Evolutionary conservation across 257 asterid genomes (phyloP).

Genomic region (Capsicum chinense): DNA sequence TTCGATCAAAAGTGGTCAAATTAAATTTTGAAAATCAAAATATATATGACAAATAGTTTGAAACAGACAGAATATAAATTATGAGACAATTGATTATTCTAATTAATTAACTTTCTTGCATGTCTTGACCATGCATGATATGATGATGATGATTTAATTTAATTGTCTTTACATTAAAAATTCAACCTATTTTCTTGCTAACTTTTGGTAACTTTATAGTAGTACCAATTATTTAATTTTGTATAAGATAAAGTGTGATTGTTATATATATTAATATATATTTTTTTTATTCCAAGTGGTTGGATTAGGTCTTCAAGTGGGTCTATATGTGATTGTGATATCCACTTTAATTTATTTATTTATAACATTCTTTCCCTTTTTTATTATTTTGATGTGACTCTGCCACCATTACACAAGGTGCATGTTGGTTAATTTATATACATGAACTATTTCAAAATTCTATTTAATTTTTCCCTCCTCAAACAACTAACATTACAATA

Average conservation of each 20-base stretch:
- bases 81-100: no score
- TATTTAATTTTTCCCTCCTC: not conserved
- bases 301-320: constrained; percentile 25
- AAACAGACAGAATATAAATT: no score
- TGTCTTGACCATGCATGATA: constrained; percentile 18
- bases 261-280: not conserved
- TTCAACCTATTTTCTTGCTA: constrained; percentile 19
- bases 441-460: not conserved
- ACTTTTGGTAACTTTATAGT: constrained; percentile 22
- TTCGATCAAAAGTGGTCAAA: no score
- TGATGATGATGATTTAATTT: not conserved
- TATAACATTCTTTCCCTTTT: constrained; percentile 19
- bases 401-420: constrained; percentile 13
- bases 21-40: no score
- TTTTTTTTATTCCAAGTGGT: not conserved
- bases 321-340: not conserved
- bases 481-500: not conserved
- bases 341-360: not conserved
- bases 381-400: constrained; percentile 23
- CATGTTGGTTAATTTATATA: constrained; percentile 10
- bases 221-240: not conserved
- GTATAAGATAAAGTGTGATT: not conserved
- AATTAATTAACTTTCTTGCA: not conserved
- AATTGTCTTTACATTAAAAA: constrained; percentile 16
- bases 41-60: no score